phyloP scores from a whole-genome alignment of 805 yeast genomes.

The Spathaspora arborariae region DNA sequence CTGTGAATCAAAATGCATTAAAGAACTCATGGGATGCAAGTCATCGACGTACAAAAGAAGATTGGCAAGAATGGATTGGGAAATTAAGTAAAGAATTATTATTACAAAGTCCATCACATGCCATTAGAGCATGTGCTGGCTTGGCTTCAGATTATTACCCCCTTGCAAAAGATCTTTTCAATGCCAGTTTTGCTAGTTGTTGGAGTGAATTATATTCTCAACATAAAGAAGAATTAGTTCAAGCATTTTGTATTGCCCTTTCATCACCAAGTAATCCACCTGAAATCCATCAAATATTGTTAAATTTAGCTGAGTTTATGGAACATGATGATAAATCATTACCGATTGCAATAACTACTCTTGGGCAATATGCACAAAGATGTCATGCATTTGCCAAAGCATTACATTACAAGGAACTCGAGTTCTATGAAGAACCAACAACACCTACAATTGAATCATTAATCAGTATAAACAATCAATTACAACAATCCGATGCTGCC shows the following conservation, averaged over 20 bases:
- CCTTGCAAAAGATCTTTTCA: constrained; percentile 84
- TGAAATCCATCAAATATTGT: constrained; percentile 84
- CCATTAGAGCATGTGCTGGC: constrained; percentile 87
- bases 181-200: constrained; percentile 91
- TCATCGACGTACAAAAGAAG: constrained; percentile 85
- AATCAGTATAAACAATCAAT: constrained; percentile 87
- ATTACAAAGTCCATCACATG: constrained; percentile 92
- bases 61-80: constrained; percentile 98
- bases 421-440: constrained; percentile 89
- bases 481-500: constrained; percentile 97
- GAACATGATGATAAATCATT: constrained; percentile 95
- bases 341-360: constrained; percentile 84
- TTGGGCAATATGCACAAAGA: constrained; percentile 89
- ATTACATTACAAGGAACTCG: constrained; percentile 90
- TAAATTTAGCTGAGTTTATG: constrained; percentile 92
- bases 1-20: constrained; percentile 60
- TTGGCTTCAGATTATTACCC: constrained; percentile 86
- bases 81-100: constrained; percentile 79
- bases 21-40: constrained; percentile 90
- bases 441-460: constrained; percentile 89
- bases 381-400: constrained; percentile 99
- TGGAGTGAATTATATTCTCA: constrained; percentile 91
- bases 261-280: constrained; percentile 93
- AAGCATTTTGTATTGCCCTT: constrained; percentile 79
- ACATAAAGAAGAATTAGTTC: constrained; percentile 84